Percentiles rank a stretch among this genome's conserved stretches.
phyloP scores from a whole-genome alignment of 2,329 filamentous ascomycete species.

The Didymella lethalis region DNA sequence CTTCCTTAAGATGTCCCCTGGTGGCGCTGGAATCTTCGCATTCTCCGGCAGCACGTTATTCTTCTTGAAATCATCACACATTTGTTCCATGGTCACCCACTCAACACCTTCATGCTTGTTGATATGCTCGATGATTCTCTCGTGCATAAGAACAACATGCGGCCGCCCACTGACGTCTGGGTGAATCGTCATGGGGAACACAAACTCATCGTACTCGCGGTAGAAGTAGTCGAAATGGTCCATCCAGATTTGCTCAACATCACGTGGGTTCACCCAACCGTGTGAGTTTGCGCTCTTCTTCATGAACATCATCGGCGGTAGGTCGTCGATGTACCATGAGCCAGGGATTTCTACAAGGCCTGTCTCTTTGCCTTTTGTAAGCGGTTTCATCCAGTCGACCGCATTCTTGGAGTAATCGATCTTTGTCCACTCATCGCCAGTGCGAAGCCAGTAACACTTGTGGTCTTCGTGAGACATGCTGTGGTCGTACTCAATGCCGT shows the following conservation, averaged over 20 bases:
- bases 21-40: conserved; percentile 66
- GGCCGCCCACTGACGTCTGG: conserved; percentile 71
- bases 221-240: conserved; percentile 78
- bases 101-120: conserved; percentile 69
- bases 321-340: conserved; percentile 26
- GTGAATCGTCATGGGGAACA: conserved; percentile 80
- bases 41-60: conserved; percentile 66
- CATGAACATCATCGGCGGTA: conserved; percentile 74
- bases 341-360: conserved; percentile 71
- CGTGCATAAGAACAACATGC: conserved; percentile 76
- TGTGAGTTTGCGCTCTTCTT: conserved; percentile 70
- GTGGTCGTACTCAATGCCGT: conserved; percentile 75
- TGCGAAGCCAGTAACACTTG: conserved; percentile 68
- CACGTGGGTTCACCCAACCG: conserved; percentile 63
- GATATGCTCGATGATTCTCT: conserved; percentile 74
- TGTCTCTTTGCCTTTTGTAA: conserved; percentile 65
- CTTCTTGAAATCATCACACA: conserved; percentile 75
- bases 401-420: conserved; percentile 71
- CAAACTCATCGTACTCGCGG: conserved; percentile 76
- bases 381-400: conserved; percentile 71
- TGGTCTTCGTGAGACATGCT: conserved; percentile 71
- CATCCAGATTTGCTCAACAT: conserved; percentile 69
- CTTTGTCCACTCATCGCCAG: conserved; percentile 70
- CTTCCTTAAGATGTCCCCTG: conserved; percentile 61
- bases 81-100: conserved; percentile 74